phyloP scores from a whole-genome alignment of 2,329 filamentous ascomycete genomes.

The Stachybotrys chartarum region DNA sequence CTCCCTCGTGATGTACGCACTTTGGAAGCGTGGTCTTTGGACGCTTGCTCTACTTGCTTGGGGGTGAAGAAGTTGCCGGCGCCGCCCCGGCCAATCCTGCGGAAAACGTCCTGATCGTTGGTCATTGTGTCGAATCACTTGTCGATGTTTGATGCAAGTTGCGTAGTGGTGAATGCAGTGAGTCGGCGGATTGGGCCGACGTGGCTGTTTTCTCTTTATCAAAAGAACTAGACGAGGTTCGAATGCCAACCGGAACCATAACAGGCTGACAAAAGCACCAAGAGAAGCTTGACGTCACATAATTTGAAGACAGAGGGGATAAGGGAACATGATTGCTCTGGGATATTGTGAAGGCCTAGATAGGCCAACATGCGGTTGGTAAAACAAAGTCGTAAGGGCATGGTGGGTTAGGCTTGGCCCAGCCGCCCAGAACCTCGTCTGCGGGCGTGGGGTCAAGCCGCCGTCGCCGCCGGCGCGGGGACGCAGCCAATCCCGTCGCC shows the following conservation, averaged over 20 bases:
- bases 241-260: background rate
- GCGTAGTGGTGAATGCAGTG: too few relatives aligned
- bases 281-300: background rate
- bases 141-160: background rate
- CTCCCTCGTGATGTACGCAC: too few relatives aligned
- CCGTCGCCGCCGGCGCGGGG: background rate
- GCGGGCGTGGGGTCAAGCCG: background rate
- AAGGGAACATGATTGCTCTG: background rate
- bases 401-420: background rate
- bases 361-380: background rate
- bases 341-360: background rate
- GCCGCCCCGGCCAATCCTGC: conserved; percentile 52
- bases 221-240: too few relatives aligned
- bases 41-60: conserved; percentile 40
- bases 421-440: background rate
- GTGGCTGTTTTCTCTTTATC: too few relatives aligned
- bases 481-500: too few relatives aligned
- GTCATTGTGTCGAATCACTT: background rate
- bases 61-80: conserved; percentile 56
- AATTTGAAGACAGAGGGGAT: background rate
- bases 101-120: conserved; percentile 33
- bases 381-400: background rate
- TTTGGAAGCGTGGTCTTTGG: conserved; percentile 10
- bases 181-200: too few relatives aligned
- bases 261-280: background rate